A percentile compares a stretch with the other conserved stretches of the same genome.
Conservation (phyloP, 495 filamentous ascomycete genomes). For the Staphylotrichum longicolle region DNA sequence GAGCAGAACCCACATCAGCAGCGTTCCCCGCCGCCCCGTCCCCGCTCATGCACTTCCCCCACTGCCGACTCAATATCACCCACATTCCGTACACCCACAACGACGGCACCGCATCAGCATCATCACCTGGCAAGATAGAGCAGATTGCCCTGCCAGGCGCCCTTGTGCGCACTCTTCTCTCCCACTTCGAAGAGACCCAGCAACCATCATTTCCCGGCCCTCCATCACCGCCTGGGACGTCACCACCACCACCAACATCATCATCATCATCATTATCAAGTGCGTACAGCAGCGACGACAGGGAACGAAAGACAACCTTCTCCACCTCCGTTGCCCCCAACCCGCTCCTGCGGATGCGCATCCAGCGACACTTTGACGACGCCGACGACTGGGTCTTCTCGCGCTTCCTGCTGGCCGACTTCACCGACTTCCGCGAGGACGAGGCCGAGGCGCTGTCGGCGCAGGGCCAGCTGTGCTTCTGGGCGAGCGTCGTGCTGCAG, state of each 20-base stretch:
- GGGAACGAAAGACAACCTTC: too few relatives aligned
- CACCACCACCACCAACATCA: not conserved
- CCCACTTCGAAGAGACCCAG: constrained; percentile 14
- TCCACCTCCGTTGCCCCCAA: too few relatives aligned
- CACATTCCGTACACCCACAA: not conserved
- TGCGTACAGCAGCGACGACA: too few relatives aligned
- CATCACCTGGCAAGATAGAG: constrained; percentile 17
- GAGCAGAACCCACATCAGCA: too few relatives aligned
- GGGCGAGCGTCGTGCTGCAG: constrained; percentile 29
- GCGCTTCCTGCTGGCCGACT: constrained; percentile 32
- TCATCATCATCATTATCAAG: not conserved
- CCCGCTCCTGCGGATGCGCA: not conserved
- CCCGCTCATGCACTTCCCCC: constrained; percentile 30
- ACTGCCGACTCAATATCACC: constrained; percentile 25
- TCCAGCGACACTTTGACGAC: constrained; percentile 31
- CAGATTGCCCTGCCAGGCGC: constrained; percentile 24
- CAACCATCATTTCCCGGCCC: too few relatives aligned
- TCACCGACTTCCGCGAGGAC: constrained; percentile 28
- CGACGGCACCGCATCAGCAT: not conserved
- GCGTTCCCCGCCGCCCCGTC: too few relatives aligned
- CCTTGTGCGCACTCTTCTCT: constrained; percentile 23
- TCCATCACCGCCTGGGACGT: too few relatives aligned
- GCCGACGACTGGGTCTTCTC: constrained; percentile 33
- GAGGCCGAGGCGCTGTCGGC: constrained; percentile 25
- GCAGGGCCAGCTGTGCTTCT: constrained; percentile 31